phyloP scores from a whole-genome alignment of 176 grass and related monocot species.

The Triticum turgidum region DNA sequence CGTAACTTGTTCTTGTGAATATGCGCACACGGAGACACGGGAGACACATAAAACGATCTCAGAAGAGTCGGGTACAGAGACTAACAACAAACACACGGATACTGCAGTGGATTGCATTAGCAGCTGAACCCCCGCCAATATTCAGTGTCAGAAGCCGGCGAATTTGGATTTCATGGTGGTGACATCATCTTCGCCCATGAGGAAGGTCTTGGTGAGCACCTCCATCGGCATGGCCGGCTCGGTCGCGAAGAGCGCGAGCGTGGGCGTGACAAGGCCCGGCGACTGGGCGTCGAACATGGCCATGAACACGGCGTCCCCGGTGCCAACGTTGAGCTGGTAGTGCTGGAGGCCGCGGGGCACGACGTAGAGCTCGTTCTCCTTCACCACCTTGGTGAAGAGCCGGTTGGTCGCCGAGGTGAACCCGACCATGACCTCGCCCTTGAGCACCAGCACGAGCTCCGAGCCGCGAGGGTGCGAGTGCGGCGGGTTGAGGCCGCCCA shows the following conservation, averaged over 20 bases:
- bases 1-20: not conserved
- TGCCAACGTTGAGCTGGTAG: conserved; percentile 63
- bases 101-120: not conserved
- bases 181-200: conserved; percentile 40
- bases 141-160: conserved; percentile 29
- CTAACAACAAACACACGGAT: not conserved
- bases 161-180: conserved; percentile 43
- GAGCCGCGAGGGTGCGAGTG: conserved; percentile 73
- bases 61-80: not conserved
- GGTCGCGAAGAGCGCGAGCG: conserved; percentile 53
- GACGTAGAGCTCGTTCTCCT: conserved; percentile 55
- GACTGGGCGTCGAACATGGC: conserved; percentile 60
- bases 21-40: not conserved
- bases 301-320: conserved; percentile 34
- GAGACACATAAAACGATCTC: not conserved
- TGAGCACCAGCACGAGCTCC: conserved; percentile 56
- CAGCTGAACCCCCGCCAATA: not conserved
- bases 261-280: conserved; percentile 41
- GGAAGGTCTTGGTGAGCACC: conserved; percentile 65
- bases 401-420: conserved; percentile 44
- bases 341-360: conserved; percentile 58
- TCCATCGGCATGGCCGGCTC: conserved; percentile 52
- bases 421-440: conserved; percentile 55
- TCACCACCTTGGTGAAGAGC: conserved; percentile 46
- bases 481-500: conserved; percentile 58